Base-by-base conservation (phyloP, 2,329 filamentous ascomycete genomes). In the Talaromyces sp. region DNA sequence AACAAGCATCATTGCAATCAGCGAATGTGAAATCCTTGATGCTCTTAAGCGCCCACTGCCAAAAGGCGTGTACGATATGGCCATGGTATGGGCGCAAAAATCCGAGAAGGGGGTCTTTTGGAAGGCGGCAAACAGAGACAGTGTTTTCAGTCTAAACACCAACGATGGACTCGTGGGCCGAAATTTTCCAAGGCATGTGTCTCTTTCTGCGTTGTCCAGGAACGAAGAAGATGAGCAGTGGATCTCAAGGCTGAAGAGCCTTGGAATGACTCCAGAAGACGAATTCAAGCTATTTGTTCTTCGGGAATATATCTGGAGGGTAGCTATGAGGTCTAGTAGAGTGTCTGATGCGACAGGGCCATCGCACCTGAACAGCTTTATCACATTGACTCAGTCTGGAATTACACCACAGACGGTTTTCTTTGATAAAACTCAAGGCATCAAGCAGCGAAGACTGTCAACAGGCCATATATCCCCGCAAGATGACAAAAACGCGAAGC, bases 141-240 rank as follows among this genome's bases (percentile, higher is more conserved):
- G 86, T 50, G 85, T 88, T 1, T 90, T 93, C 67, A 88, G 86
- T 0, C 83, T 90, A 58, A 84, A 85, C 1, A 59, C 40, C 27
- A 57, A 54, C 27, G 62, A 63, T 31, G 42, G 36, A 8, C 83
- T 85, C 5, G 79, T 83, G 16, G 83, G 83, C n/a, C 76, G 10
- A 78, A 81, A 64, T 82, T 84, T 53, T 80, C 83, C 54, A 80
- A 68, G 87, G 89, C 64, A 73, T 83, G 64, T 71, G 56, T 67
- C 86, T 9, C 76, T 95, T 31, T 83, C 81, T 65, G 87, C 85
- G 66, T 78, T 90, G 3, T 78, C 84, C 0, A 93, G 87, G 70
- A 96, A 93, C 67, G 92, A 96, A 8, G 94, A 98, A 73, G 95
- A 99, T 71, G 92, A 97, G 65, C 87, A 92, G 67, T 98, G 95